Evolutionary conservation across 768 basidiomycete species (phyloP), one percentile per base, ranked within the genome.

Genomic region (Lepiota subincarnata): DNA sequence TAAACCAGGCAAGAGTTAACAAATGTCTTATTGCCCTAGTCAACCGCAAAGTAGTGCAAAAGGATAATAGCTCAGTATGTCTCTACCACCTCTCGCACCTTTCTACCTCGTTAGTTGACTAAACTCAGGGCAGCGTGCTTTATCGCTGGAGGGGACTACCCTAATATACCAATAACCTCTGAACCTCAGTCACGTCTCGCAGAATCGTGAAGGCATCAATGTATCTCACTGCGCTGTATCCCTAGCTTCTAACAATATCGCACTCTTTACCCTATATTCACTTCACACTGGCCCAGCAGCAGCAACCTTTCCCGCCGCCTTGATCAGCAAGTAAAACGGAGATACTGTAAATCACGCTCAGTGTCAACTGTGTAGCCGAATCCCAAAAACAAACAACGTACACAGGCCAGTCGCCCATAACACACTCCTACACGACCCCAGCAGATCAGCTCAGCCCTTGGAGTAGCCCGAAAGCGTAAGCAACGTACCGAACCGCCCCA

Each of bases 21-120:
- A 95, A 92, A 66, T 96, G 92, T 60, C 75, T 98, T 35, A 92
- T 98, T 48, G 91, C 92, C 1, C 73, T 98, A 6, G 92, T 95
- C 3, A 87, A 87, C 63, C 79, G 90, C 45, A 96, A 95, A 64
- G 78, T 90, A 16, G 89, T 93, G 0, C 75, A 73, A 52, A 95
- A 94, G 67, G 84, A 89, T 39, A 89, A 76, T 45, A 73, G 71
- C 45, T 79, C 83, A 1, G 84, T 85, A 53, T 46, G 82, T 39
- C 12, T 43, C 7, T 16, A 55, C 39, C 41, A 34, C n/a, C 28
- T 5, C 2, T 35, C 14, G 20, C 34, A 36, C 37, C 36, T 31
- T 31, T 31, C 31, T 8, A 4, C 13, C 28, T 16, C 7, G 44
- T 18, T 19, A n/a, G 2, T 14, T 26, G 12, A 5, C 16, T 11